Evolutionary conservation across 2,329 filamentous ascomycete species (phyloP), one percentile per base, ranked within the genome.

Genomic region (Lachnellula hyalina): DNA sequence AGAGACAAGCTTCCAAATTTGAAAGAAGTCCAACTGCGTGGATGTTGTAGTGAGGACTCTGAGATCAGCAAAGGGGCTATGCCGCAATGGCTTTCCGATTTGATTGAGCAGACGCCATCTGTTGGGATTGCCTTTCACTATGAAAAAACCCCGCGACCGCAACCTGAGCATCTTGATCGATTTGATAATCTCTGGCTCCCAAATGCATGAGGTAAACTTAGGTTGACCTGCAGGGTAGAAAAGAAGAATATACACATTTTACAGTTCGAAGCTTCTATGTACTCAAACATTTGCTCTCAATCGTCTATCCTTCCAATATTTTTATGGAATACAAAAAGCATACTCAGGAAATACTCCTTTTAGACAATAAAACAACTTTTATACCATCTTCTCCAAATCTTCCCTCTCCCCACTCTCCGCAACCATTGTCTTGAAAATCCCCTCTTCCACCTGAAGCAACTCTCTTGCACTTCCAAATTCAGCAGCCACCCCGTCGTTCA

Each of bases 401-500:
- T 12, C 41, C 12, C 21, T 44, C 5, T 32, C 48, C 14, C 17
- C 48, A 21, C 21, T 40, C 4, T 50, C 32, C 14, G 12, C 12
- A 17, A 50, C 48, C 8, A 19, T 7, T 5, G 7, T 50, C 5
- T 40, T 40, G n/a, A 40, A 40, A n/a, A 28, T 15, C 2, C 21
- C 19, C 14, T 12, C 21, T 5, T 35, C 17, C 36, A n/a, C 41
- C 14, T 21, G 23, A 19, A 42, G 32, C 15, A 32, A 42, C 14
- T 41, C 19, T n/a, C 8, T 36, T 21, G 17, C 15, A 34, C 17
- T 17, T 1, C 87, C 92, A 60, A 96, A 77, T 78, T 96, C 90
- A 0, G 87, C 89, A 65, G 96, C 95, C 19, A 75, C 73, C 1
- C 92, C 92, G 38, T 84, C 79, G 65, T 96, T 91, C 90, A 96